These are phyloP conservation scores for Pestalotiopsis fici DNA, from an alignment of 2,329 filamentous ascomycete species.

Conservation along the genomic window DNA sequence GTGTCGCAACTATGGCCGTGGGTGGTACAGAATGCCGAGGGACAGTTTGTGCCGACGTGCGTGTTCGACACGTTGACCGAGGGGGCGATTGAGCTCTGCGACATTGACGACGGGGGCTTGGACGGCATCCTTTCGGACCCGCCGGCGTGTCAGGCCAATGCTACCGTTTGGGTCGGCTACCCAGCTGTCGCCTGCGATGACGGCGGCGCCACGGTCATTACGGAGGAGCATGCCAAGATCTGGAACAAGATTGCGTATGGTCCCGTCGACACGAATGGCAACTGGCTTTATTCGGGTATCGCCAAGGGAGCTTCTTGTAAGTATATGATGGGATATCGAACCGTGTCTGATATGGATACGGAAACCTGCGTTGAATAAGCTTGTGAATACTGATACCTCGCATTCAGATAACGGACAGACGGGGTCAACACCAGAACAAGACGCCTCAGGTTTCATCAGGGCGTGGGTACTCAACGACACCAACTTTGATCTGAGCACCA, in stretches of 20 bases:
- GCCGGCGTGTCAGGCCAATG: conserved; percentile 11
- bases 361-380: neutral
- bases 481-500: conserved; percentile 1
- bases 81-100: neutral
- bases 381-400: neutral
- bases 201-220: conserved; percentile 5
- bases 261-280: conserved; percentile 11
- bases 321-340: neutral
- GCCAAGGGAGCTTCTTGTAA: conserved; percentile 6
- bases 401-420: neutral
- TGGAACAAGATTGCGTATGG: conserved; percentile 11
- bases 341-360: neutral
- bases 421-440: neutral
- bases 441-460: neutral
- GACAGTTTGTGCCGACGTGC: conserved; percentile 8
- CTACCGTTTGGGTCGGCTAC: conserved; percentile 8
- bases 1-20: neutral
- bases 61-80: neutral
- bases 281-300: conserved; percentile 2
- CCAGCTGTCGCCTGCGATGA: conserved; percentile 8
- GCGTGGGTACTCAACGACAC: conserved; percentile 5
- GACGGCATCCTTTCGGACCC: conserved; percentile 5
- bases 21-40: conserved; percentile 8
- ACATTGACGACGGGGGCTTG: neutral
- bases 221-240: conserved; percentile 9